Percentiles rank a stretch among this genome's conserved stretches.
These are phyloP conservation scores for Xylaria sp. DNA, from an alignment of 2,329 filamentous ascomycete species.

Conservation along the genomic window DNA sequence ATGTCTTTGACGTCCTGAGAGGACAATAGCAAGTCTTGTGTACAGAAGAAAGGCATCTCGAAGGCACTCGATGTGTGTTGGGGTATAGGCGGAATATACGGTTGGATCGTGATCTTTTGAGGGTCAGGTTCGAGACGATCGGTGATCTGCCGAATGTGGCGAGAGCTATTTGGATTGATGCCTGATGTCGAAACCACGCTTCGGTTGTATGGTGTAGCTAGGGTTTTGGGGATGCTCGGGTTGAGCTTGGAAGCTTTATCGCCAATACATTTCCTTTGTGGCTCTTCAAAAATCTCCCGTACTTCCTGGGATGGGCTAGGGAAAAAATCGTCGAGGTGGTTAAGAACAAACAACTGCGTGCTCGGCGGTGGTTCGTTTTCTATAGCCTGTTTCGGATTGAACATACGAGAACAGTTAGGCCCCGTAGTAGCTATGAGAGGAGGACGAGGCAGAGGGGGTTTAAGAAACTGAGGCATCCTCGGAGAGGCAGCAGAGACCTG, in stretches of 20 bases:
- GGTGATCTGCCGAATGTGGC: neutral
- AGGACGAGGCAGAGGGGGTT: conserved; percentile 32
- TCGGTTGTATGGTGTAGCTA: conserved; percentile 5
- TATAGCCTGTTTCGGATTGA: conserved; percentile 28
- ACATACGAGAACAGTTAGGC: conserved; percentile 13
- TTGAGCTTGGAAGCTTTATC: neutral
- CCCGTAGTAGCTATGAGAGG: conserved; percentile 10
- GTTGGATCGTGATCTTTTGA: neutral
- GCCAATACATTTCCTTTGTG: conserved; percentile 2
- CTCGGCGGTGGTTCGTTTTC: conserved; percentile 51
- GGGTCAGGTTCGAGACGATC: conserved; percentile 17
- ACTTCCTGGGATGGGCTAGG: conserved; percentile 67
- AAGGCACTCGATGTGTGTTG: conserved; percentile 30
- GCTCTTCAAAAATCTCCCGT: conserved; percentile 61
- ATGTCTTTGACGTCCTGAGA: conserved; percentile 61
- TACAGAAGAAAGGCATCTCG: conserved; percentile 54
- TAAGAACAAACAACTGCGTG: conserved; percentile 64
- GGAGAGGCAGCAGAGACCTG: conserved; percentile 18
- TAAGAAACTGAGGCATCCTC: conserved; percentile 41
- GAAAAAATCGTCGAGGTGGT: conserved; percentile 64
- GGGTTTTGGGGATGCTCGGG: neutral
- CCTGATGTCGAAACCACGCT: neutral
- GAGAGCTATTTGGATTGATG: neutral
- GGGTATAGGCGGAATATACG: conserved; percentile 1
- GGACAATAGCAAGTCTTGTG: conserved; percentile 60